A percentile compares a stretch with the other conserved stretches of the same genome.
phyloP scores from a whole-genome alignment of 257 asterid genomes.

The Ajuga chamaepitys region DNA sequence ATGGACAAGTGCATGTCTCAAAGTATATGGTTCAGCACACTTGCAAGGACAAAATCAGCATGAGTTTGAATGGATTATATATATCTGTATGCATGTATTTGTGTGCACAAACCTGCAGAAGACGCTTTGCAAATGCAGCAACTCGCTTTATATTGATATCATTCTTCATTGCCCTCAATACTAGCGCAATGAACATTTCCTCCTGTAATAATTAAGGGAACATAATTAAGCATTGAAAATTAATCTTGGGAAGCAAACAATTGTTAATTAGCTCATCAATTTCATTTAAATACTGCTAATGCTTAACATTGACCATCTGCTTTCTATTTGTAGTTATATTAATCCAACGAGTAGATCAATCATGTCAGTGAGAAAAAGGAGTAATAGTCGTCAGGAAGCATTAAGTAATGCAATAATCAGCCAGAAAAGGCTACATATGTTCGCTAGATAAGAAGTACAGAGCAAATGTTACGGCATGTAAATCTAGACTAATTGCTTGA shows the following conservation, averaged over 20 bases:
- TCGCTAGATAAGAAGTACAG: too few relatives aligned
- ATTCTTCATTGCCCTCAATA: slow-evolving; percentile 88
- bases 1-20: neutral
- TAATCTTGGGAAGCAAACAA: neutral
- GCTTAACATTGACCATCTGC: neutral
- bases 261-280: neutral
- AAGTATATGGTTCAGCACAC: neutral
- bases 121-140: slow-evolving; percentile 89
- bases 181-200: slow-evolving; percentile 80
- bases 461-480: neutral
- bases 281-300: neutral
- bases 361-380: neutral
- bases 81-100: too few relatives aligned
- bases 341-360: neutral
- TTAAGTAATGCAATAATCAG: neutral
- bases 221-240: neutral
- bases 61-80: neutral
- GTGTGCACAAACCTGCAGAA: slow-evolving; percentile 77
- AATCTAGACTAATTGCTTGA: neutral
- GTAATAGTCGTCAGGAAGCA: neutral
- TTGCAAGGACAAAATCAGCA: neutral
- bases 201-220: slow-evolving; percentile 45
- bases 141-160: slow-evolving; percentile 80
- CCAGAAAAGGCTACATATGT: too few relatives aligned
- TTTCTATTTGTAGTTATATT: neutral